Evolutionary conservation across 257 asterid genomes (phyloP), one percentile per base, ranked within the genome.

Genomic region (Solanum neorickii): DNA sequence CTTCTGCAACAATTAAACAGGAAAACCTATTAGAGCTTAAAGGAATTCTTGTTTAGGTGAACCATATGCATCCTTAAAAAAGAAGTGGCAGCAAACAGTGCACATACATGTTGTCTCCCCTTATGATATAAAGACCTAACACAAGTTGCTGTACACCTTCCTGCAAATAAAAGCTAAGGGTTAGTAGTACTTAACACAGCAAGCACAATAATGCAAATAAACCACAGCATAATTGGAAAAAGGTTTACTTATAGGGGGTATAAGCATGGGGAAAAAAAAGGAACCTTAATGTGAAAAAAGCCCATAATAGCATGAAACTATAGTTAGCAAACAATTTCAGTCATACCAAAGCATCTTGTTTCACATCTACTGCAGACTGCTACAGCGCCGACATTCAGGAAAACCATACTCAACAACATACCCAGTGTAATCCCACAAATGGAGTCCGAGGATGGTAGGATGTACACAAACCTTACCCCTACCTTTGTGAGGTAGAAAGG

Each of bases 61-160:
- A 42, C 83, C 6, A 41, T 7, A 25, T 73, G 16, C 11, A 68
- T 35, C 20, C 27, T 9, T 56, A 10, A 62, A 35, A 85, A 60
- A 6, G 68, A 42, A 47, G 23, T 52, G 62, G 42, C 66, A 84
- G 29, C 35, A 73, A 41, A 29, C 18, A 39, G 18, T 46, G 42
- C 41, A 31, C 94, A 44, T 95, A 96, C 99, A 96, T 97, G 93
- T 96, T 96, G 87, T 97, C 99, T 33, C 99, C 99, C 86, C 99
- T 93, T 60, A 97, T 97, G 92, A 97, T 95, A 95, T 96, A 97
- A 87, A 97, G 98, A 82, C 99, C 99, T 91, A 96, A 91, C 82
- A 97, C 99, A 82, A 97, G 97, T 88, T 97, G 99, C 78, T 97
- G 99, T 35, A 97, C 99, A 23, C 99, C 99, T 91, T 95, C 98